These are phyloP conservation scores for Microbotryum lychnidis-dioicae DNA, from an alignment of 1,284 basidiomycete genomes.

Conservation along the genomic window DNA sequence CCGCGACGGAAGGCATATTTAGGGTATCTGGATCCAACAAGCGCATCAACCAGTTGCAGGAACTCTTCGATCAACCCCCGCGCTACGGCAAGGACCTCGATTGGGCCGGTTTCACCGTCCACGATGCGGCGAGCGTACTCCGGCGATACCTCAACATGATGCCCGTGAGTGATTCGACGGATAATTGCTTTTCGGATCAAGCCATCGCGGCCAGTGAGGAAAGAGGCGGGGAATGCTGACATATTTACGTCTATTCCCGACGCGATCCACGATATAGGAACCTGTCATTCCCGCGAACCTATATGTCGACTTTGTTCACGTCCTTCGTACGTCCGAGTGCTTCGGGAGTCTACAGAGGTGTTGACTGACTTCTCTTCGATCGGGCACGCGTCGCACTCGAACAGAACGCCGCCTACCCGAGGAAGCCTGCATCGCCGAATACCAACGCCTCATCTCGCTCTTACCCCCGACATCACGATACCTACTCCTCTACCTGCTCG, in stretches of 20 bases:
- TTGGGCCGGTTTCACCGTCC: slow-evolving; percentile 84
- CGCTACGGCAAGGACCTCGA: slow-evolving; percentile 84
- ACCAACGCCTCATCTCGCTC: slow-evolving; percentile 72
- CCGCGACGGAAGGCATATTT: slow-evolving; percentile 91
- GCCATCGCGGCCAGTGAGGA: neutral
- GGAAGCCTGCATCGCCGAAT: slow-evolving; percentile 54
- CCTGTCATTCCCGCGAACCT: slow-evolving; percentile 80
- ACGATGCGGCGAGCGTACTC: slow-evolving; percentile 94
- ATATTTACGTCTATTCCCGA: neutral
- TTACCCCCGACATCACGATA: slow-evolving; percentile 87
- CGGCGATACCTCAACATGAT: slow-evolving; percentile 91
- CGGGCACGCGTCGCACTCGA: neutral
- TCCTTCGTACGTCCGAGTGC: slow-evolving; percentile 51
- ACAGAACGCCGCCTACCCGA: slow-evolving; percentile 21
- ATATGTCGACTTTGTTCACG: slow-evolving; percentile 80
- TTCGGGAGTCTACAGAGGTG: too few species aligned
- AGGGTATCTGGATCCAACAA: slow-evolving; percentile 87
- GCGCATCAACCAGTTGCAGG: slow-evolving; percentile 90
- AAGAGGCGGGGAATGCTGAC: neutral
- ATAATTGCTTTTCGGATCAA: neutral
- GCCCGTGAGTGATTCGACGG: slow-evolving; percentile 57
- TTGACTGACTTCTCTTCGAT: neutral
- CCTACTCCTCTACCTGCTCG: slow-evolving; percentile 88
- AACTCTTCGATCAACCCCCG: slow-evolving; percentile 75
- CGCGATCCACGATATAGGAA: slow-evolving; percentile 49